Evolutionary conservation across 768 basidiomycete genomes (phyloP), one percentile per base, ranked within the genome.

Genomic region (Lentinula raphanica): DNA sequence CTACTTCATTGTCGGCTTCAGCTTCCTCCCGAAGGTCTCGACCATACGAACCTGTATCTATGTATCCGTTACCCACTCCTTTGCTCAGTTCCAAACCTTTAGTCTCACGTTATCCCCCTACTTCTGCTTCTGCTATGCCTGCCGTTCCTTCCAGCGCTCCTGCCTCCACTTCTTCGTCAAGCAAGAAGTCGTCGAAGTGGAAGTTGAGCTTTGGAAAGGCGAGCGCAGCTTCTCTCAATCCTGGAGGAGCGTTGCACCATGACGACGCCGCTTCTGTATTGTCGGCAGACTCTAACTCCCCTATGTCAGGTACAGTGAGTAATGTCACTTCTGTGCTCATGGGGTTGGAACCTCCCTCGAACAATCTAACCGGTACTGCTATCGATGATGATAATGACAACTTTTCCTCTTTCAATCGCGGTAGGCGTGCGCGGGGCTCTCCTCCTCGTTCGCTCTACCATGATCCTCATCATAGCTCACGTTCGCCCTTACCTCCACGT

Each of bases 101-200:
- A 39, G 58, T 28, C 13, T 50, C 62, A n/a, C 46, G 46, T 28
- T 44, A 44, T 25, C 63, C 65, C n/a, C 59, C 68, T 21, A 59
- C 68, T 32, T 54, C 67, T 49, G 59, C 67, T 23, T 44, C 65
- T 23, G 63, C 65, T 19, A 49, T 65, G 42, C 62, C 68, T 45
- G 51, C 64, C 5, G 31, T 65, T 25, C 58, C 72, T 0, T 60
- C 75, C 12, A 53, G 51, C 28, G 60, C 70, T 6, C 73, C 82
- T 25, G 74, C 80, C 32, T 75, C 79, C 62, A 67, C 74, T 57
- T 29, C 68, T 5, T 58, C 59, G 58, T 64, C 67, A 62, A 63
- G 71, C 58, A 93, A 92, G 78, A 93, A 93, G 76, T 77, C 88
- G 54, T 91, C 88, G n/a, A 91, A 86, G 66, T 87, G 93, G 90